Percentiles rank a stretch among this genome's conserved stretches.
Conservation (phyloP, 495 filamentous ascomycete genomes). For the Trypethelium eluteriae region DNA sequence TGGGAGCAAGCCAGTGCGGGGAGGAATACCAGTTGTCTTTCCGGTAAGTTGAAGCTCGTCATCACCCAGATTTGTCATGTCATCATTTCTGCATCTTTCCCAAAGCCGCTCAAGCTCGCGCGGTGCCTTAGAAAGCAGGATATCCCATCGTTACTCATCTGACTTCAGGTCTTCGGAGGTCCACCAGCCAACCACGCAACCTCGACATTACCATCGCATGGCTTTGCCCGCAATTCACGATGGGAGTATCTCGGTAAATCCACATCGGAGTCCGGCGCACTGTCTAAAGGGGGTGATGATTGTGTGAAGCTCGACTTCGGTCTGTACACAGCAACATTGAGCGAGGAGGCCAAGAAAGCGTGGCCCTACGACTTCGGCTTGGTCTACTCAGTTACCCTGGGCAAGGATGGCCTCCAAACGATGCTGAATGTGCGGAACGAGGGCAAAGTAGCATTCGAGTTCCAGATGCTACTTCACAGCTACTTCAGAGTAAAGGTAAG, state of each 20-base stretch:
- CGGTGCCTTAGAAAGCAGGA: neutral
- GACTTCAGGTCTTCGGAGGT: conserved; percentile 76
- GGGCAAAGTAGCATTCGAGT: conserved; percentile 72
- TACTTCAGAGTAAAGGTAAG: conserved; percentile 75
- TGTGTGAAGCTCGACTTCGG: conserved; percentile 92
- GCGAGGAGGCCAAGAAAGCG: conserved; percentile 50
- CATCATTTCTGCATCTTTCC: too few relatives aligned
- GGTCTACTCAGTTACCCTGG: conserved; percentile 86
- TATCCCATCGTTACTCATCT: neutral
- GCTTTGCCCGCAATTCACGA: conserved; percentile 79
- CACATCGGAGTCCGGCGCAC: conserved; percentile 48
- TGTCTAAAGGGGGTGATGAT: conserved; percentile 42
- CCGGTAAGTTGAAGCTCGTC: conserved; percentile 56
- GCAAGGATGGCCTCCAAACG: conserved; percentile 65
- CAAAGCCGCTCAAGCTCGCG: too few relatives aligned
- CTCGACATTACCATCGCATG: conserved; percentile 77
- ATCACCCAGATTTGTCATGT: neutral
- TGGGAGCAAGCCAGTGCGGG: conserved; percentile 59
- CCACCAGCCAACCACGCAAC: conserved; percentile 65
- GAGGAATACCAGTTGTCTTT: conserved; percentile 90
- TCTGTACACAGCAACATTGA: conserved; percentile 62
- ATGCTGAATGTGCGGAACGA: conserved; percentile 82
- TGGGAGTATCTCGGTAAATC: conserved; percentile 72
- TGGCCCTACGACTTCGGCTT: conserved; percentile 84
- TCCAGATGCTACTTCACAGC: conserved; percentile 84